Conservation (phyloP, 208 protist genomes). For the Trypanosoma cruzi region DNA sequence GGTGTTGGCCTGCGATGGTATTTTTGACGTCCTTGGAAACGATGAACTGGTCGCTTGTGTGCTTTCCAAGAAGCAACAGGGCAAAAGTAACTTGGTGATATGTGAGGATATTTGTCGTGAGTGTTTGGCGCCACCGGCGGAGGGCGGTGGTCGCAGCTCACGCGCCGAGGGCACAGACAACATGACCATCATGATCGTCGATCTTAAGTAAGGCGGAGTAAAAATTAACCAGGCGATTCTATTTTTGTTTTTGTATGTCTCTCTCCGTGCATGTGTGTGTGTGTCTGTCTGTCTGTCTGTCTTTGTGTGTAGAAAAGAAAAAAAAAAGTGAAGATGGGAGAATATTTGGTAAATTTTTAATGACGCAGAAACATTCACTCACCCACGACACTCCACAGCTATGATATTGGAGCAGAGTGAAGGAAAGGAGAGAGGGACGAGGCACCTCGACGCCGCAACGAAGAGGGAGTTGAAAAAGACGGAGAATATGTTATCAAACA, state of each 20-base stretch:
- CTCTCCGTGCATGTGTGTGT: no score
- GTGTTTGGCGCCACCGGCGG: conserved; percentile 61
- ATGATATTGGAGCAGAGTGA: no score
- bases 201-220: conserved; percentile 18
- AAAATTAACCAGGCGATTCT: neutral
- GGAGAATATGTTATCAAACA: no score
- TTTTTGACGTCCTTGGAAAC: conserved; percentile 89
- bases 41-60: conserved; percentile 78
- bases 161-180: conserved; percentile 83
- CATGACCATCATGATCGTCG: conserved; percentile 91
- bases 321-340: no score
- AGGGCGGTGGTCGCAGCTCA: conserved; percentile 32
- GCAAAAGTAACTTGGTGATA: conserved; percentile 53
- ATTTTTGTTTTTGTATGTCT: conserved; percentile 1
- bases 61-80: conserved; percentile 26
- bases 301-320: no score
- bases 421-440: no score
- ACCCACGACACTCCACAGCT: no score
- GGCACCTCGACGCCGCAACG: no score
- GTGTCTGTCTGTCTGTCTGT: no score
- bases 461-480: no score
- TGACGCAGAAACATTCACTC: no score
- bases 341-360: no score
- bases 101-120: conserved; percentile 71
- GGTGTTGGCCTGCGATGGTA: conserved; percentile 88